Evolutionary conservation across 768 basidiomycete species (phyloP).

Genomic region (Leccinum barrowsii): DNA sequence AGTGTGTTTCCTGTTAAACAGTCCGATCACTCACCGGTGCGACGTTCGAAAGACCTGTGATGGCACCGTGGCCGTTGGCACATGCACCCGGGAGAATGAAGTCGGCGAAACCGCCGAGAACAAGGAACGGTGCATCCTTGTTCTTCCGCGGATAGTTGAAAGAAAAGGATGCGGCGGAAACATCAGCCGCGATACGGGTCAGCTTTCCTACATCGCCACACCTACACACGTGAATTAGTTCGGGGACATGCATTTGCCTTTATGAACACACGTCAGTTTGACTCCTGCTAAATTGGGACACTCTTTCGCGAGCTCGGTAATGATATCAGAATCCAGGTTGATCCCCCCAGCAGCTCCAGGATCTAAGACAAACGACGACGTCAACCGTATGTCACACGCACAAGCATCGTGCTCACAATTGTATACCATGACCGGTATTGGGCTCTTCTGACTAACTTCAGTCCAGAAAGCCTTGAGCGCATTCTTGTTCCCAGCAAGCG

Average conservation of each 20-base stretch:
- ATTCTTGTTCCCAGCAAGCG: constrained; percentile 51
- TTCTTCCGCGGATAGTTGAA: constrained; percentile 65
- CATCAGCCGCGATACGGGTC: constrained; percentile 72
- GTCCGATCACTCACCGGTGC: constrained; percentile 53
- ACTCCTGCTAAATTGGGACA: constrained; percentile 80
- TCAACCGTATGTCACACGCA: background rate
- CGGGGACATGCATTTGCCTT: background rate
- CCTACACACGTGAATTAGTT: constrained; percentile 36
- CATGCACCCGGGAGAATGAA: constrained; percentile 72
- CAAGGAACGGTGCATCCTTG: constrained; percentile 67
- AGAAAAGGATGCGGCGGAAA: constrained; percentile 55
- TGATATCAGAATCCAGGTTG: constrained; percentile 86
- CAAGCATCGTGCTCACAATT: constrained; percentile 54
- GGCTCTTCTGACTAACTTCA: constrained; percentile 75
- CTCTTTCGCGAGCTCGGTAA: constrained; percentile 72
- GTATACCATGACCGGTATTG: constrained; percentile 86
- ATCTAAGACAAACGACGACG: constrained; percentile 40
- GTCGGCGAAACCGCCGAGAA: constrained; percentile 83
- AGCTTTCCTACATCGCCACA: constrained; percentile 93
- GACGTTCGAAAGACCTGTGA: constrained; percentile 85
- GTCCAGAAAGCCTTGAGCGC: constrained; percentile 79
- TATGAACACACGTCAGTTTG: constrained; percentile 73
- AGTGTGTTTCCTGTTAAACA: background rate
- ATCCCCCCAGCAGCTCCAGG: constrained; percentile 88
- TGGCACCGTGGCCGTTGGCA: constrained; percentile 81